Conservation (phyloP, 257 asterid species). For the Gentiana macrophylla region DNA sequence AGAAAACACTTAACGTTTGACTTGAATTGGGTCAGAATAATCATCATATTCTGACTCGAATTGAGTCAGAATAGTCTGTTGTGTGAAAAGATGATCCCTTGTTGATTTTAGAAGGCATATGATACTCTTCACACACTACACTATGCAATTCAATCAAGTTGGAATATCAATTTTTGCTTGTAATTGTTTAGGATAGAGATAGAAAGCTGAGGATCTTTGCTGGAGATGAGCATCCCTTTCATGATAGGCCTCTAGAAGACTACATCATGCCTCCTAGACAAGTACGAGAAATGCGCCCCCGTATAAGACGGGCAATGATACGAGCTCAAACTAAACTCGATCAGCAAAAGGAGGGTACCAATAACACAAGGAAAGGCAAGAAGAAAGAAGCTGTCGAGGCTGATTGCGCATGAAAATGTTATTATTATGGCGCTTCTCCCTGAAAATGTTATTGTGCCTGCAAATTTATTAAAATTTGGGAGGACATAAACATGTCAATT, state of each 20-base stretch:
- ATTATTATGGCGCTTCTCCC: too few relatives aligned
- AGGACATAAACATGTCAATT: too few relatives aligned
- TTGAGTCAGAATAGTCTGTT: too few relatives aligned
- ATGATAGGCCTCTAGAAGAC: constrained; percentile 61
- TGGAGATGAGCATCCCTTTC: constrained; percentile 76
- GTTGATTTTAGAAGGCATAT: too few relatives aligned
- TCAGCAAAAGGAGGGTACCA: constrained; percentile 42
- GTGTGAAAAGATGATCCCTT: too few relatives aligned
- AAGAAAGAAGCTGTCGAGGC: constrained; percentile 34
- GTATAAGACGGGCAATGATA: constrained; percentile 73
- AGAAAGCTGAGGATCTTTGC: constrained; percentile 85
- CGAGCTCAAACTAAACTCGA: constrained; percentile 94
- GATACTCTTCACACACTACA: too few relatives aligned
- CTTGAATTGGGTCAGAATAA: too few relatives aligned
- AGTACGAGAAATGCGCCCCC: constrained; percentile 92
- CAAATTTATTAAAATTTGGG: too few relatives aligned
- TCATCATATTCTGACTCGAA: too few relatives aligned
- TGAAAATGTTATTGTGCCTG: too few relatives aligned
- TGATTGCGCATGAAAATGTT: constrained; percentile 25
- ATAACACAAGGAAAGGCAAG: constrained; percentile 48
- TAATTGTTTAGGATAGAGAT: constrained; percentile 61
- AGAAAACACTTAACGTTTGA: too few relatives aligned
- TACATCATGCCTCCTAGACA: constrained; percentile 76
- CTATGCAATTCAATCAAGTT: too few relatives aligned
- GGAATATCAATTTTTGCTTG: not conserved